Conservation (phyloP, 495 filamentous ascomycete species). For the Daldinia concentrica region DNA sequence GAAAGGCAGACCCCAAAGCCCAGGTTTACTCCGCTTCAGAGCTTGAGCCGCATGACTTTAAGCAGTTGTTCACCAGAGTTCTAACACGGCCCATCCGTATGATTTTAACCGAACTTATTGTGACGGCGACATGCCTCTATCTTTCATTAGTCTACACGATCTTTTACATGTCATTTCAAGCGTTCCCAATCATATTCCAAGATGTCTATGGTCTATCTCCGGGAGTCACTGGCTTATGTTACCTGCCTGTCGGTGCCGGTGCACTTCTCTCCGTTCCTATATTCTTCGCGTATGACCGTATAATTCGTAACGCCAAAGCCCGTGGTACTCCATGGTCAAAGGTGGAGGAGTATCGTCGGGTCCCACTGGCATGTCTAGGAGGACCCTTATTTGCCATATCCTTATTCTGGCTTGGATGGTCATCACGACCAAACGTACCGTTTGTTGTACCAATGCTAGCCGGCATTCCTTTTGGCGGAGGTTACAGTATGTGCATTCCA, state of each 20-base stretch:
- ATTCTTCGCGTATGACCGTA: constrained; percentile 60
- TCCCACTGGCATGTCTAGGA: constrained; percentile 72
- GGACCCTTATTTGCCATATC: constrained; percentile 68
- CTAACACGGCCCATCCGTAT: constrained; percentile 55
- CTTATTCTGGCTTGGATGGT: constrained; percentile 81
- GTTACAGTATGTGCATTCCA: constrained; percentile 62
- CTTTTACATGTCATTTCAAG: constrained; percentile 79
- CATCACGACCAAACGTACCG: constrained; percentile 62
- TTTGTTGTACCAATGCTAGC: constrained; percentile 72
- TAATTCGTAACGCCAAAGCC: constrained; percentile 39
- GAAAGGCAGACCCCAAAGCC: constrained; percentile 55
- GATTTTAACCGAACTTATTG: constrained; percentile 55
- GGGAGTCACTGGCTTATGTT: constrained; percentile 56
- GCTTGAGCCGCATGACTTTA: constrained; percentile 46
- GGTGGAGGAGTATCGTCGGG: constrained; percentile 68
- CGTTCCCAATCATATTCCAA: constrained; percentile 71
- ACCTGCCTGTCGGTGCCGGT: constrained; percentile 58
- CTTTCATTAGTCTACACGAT: constrained; percentile 75
- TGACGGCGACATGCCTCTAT: constrained; percentile 73
- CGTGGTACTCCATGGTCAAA: constrained; percentile 47
- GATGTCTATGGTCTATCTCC: constrained; percentile 56
- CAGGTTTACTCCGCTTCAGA: constrained; percentile 50
- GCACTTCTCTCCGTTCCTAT: constrained; percentile 57
- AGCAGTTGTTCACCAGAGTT: constrained; percentile 50
- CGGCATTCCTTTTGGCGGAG: constrained; percentile 74